phyloP scores from a whole-genome alignment of 495 filamentous ascomycete species.

The Aspergillus sparsus region DNA sequence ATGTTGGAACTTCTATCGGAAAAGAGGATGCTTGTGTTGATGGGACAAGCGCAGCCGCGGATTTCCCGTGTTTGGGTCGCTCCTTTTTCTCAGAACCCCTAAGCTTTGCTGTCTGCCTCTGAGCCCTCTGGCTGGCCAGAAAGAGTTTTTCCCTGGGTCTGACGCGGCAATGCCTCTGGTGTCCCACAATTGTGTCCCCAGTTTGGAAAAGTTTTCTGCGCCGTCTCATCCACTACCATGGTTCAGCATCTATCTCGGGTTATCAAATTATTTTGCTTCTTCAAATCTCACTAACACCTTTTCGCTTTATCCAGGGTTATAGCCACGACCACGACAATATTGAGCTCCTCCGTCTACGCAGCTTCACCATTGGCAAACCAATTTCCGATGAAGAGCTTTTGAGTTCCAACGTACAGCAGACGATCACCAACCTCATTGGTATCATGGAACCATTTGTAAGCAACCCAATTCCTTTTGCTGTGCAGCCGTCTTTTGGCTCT shows the following conservation, averaged over 20 bases:
- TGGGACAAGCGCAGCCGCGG: slow-evolving; percentile 30
- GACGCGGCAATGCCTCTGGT: slow-evolving; percentile 23
- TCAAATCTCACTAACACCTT: slow-evolving; percentile 18
- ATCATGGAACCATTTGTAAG: slow-evolving; percentile 68
- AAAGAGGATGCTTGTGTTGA: slow-evolving; percentile 14
- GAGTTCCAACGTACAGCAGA: slow-evolving; percentile 51
- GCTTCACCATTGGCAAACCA: slow-evolving; percentile 68
- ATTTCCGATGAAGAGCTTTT: slow-evolving; percentile 59
- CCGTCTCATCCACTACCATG: slow-evolving; percentile 49
- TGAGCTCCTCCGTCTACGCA: slow-evolving; percentile 71
- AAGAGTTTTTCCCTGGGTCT: slow-evolving; percentile 21
- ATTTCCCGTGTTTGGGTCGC: slow-evolving; percentile 26
- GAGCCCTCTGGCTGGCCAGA: slow-evolving; percentile 13
- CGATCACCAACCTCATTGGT: slow-evolving; percentile 54
- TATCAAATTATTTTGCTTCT: slow-evolving; percentile 7
- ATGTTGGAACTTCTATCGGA: not conserved
- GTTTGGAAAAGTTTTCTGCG: slow-evolving; percentile 32
- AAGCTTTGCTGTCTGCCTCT: slow-evolving; percentile 12
- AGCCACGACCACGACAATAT: slow-evolving; percentile 71
- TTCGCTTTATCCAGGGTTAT: slow-evolving; percentile 60
- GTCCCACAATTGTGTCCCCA: slow-evolving; percentile 24
- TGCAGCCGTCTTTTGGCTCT: slow-evolving; percentile 27
- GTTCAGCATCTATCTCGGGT: slow-evolving; percentile 31
- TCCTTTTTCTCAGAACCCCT: slow-evolving; percentile 18
- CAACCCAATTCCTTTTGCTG: slow-evolving; percentile 27